Evolutionary conservation across 176 grass and related monocot genomes (phyloP), one percentile per base, ranked within the genome.

Genomic region (Elaeis guineensis): DNA sequence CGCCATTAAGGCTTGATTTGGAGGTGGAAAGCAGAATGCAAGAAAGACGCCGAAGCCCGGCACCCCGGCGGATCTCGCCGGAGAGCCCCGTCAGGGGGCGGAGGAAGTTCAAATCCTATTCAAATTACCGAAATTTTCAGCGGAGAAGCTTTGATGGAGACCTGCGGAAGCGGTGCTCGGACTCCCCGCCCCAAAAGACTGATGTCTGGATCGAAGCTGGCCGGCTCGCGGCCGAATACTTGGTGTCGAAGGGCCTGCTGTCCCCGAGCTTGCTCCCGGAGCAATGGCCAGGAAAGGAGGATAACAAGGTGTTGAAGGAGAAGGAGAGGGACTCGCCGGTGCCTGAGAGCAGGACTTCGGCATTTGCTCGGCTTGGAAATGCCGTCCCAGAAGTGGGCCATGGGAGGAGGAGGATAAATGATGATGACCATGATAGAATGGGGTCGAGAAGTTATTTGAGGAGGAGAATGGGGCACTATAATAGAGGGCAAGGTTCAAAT

Each of bases 201-300:
- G 65, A 52, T 35, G 44, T 86, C 70, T 71, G 81, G 11, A 69
- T 86, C n/a, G 70, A 86, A 75, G 83, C 78, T 28, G 83, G 83
- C 24, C 70, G 78, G 24, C 78, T 86, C 25, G 78, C 83, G 24
- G 83, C 83, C 14, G 74, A 75, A 55, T 86, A 75, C 78, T 50
- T 86, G 66, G 74, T 82, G 51, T 61, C 70, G 2, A 75, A 82
- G 55, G 83, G 83, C 16, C 62, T 82, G 59, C 62, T 86, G 26
- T 75, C 83, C 56, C 69, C 65, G 56, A 66, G 61, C 74, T 0
- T 74, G 19, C 83, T 85, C 64, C 77, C 25, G 18, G 77, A 12
- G 6, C 8, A 44, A 9, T 44, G 2, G 35, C 35, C 35, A 9
- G 14, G 11, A 44, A 44, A 44, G 35, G 35, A 44, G 35, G 35